Base-by-base conservation (phyloP, 2,329 filamentous ascomycete species). In the Xylariaceae sp. region DNA sequence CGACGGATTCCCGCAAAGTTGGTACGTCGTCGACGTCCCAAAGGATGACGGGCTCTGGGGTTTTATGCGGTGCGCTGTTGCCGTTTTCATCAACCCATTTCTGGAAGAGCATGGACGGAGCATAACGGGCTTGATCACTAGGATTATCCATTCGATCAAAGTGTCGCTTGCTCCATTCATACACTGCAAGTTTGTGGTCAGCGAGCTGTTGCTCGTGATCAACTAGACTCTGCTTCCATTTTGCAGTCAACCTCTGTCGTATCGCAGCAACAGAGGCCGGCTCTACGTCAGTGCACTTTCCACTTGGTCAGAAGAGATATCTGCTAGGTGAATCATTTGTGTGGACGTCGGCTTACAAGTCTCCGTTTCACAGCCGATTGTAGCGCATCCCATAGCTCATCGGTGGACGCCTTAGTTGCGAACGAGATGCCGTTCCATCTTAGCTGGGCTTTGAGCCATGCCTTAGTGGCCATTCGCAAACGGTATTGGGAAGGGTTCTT, bases 391-490 rank as follows among this genome's bases (percentile, higher is more conserved):
- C 18, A 19, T 28, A 55, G 52, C 38, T 55, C 48, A 12, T 19
- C 45, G 3, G 42, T 46, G 14, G 22, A 19, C 5, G 48, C 45
- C 12, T 45, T 51, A 34, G 39, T 48, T 18, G 38, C 2, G 31
- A 55, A 55, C 2, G 45, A 6, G 45, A 55, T 55, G 34, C 36
- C 52, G 19, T 55, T 48, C 11, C 51, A 17, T 14, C 19, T 36
- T 39, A 55, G 48, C 31, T 55, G 52, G 13, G 52, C 52, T 18
- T 22, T 42, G 31, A 55, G 22, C 49, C 53, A 52, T 16, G 45
- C 41, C 38, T 52, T 55, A 41, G 49, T 55, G 3, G 49, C 49
- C 6, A n/a, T 18, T 13, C 22, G 18, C 14, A 31, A 45, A 31
- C 52, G 52, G 11, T 42, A 39, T 1, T 31, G 17, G 10, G 45